Evolutionary conservation across 352 stramenopile species (phyloP).

Genomic region (Phytophthora meadii): DNA sequence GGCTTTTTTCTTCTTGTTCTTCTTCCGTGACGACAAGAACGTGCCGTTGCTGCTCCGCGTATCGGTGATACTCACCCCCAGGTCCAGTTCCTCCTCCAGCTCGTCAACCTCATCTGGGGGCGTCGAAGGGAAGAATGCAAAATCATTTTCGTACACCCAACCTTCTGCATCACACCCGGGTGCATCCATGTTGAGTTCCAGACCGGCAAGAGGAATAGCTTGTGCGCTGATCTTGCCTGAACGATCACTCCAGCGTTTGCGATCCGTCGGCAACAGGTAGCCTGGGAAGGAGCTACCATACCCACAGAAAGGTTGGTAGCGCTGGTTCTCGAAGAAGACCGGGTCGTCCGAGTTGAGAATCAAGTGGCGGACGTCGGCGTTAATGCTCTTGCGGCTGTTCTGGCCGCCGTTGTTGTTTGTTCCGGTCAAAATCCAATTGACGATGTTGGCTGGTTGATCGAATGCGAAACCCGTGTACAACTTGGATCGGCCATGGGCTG

Average conservation of each 20-base stretch:
- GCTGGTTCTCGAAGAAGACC: constrained; percentile 88
- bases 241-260: constrained; percentile 85
- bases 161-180: constrained; percentile 77
- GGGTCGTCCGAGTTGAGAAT: constrained; percentile 80
- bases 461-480: constrained; percentile 88
- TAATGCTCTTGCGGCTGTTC: constrained; percentile 63
- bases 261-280: constrained; percentile 82
- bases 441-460: constrained; percentile 74
- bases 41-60: constrained; percentile 26
- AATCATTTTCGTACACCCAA: constrained; percentile 89
- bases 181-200: constrained; percentile 69
- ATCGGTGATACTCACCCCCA: constrained; percentile 12
- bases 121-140: constrained; percentile 77
- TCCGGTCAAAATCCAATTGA: constrained; percentile 77
- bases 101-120: constrained; percentile 39
- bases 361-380: constrained; percentile 63
- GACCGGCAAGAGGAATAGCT: constrained; percentile 67
- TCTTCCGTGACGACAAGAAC: constrained; percentile 39
- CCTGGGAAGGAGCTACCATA: constrained; percentile 85
- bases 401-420: constrained; percentile 46
- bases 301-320: constrained; percentile 86
- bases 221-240: constrained; percentile 79
- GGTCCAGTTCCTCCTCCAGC: constrained; percentile 33
- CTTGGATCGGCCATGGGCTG: constrained; percentile 44
- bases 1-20: constrained; percentile 50